phyloP scores from a whole-genome alignment of 176 grass and related monocot genomes.

The Ampelocalamus luodianensis region DNA sequence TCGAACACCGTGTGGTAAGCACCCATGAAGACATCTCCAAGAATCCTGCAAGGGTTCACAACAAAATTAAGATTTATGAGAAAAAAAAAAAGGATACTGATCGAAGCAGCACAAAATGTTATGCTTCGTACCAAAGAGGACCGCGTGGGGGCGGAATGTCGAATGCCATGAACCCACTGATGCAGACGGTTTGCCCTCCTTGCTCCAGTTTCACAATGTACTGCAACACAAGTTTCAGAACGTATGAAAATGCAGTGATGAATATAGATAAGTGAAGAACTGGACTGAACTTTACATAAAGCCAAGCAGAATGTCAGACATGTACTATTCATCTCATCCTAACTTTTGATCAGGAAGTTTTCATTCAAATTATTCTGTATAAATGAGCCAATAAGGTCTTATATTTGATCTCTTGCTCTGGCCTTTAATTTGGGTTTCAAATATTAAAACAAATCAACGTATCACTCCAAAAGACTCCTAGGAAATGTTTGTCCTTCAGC shows the following conservation, averaged over 20 bases:
- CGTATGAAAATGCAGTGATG: not conserved
- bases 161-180: slow-evolving; percentile 94
- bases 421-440: not conserved
- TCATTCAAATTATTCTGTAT: not conserved
- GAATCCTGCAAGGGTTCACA: slow-evolving; percentile 66
- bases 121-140: slow-evolving; percentile 75
- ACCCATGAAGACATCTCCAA: slow-evolving; percentile 99
- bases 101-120: not conserved
- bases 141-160: slow-evolving; percentile 74
- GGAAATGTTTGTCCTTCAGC: not conserved
- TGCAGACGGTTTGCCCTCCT: slow-evolving; percentile 70
- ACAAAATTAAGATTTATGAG: not conserved
- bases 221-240: slow-evolving; percentile 47
- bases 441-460: not conserved
- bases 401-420: not conserved
- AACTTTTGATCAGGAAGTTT: not conserved
- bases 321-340: no score
- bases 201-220: slow-evolving; percentile 82
- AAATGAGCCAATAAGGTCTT: not conserved
- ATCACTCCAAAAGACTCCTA: not conserved
- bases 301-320: not conserved
- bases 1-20: slow-evolving; percentile 95
- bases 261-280: not conserved
- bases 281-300: not conserved
- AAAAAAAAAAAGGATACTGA: not conserved